These are phyloP conservation scores for Fusarium drepaniforme DNA, from an alignment of 2,329 filamentous ascomycete genomes.

Conservation along the genomic window DNA sequence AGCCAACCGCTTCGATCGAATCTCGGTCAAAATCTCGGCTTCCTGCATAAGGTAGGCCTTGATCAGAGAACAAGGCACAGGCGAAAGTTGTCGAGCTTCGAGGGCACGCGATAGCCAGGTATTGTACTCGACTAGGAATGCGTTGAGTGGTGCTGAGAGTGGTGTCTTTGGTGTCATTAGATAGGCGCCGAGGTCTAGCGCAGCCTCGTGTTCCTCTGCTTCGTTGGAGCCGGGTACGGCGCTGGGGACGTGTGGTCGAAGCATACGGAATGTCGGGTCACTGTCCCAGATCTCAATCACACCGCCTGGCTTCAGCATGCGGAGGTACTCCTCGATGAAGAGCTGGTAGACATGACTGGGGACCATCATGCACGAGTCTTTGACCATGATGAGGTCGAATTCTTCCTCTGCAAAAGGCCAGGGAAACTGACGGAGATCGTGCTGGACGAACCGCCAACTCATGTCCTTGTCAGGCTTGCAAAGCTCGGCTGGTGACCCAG, in stretches of 20 bases:
- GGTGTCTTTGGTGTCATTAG: conserved; percentile 86
- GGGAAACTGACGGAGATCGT: conserved; percentile 81
- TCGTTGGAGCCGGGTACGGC: conserved; percentile 51
- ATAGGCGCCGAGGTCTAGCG: conserved; percentile 82
- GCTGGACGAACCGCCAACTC: conserved; percentile 89
- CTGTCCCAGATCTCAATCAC: conserved; percentile 91
- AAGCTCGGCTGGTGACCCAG: conserved; percentile 46
- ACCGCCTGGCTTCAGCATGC: conserved; percentile 82
- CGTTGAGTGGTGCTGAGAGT: conserved; percentile 83
- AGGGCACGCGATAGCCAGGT: conserved; percentile 83
- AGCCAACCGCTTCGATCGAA: conserved; percentile 83
- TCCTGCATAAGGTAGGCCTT: conserved; percentile 86
- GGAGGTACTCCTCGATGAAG: conserved; percentile 78
- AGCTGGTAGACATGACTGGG: conserved; percentile 68
- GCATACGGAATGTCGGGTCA: conserved; percentile 85
- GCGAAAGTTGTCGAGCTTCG: conserved; percentile 75
- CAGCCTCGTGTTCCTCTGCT: conserved; percentile 71
- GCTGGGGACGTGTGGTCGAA: conserved; percentile 80
- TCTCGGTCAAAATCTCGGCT: conserved; percentile 75
- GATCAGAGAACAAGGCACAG: conserved; percentile 83
- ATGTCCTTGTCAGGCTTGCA: conserved; percentile 76
- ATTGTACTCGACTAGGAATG: conserved; percentile 86
- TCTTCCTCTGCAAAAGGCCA: conserved; percentile 84
- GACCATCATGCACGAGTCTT: conserved; percentile 80
- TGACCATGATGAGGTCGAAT: conserved; percentile 91